Conservation (phyloP, 805 yeast species). For the Candida koratica region DNA sequence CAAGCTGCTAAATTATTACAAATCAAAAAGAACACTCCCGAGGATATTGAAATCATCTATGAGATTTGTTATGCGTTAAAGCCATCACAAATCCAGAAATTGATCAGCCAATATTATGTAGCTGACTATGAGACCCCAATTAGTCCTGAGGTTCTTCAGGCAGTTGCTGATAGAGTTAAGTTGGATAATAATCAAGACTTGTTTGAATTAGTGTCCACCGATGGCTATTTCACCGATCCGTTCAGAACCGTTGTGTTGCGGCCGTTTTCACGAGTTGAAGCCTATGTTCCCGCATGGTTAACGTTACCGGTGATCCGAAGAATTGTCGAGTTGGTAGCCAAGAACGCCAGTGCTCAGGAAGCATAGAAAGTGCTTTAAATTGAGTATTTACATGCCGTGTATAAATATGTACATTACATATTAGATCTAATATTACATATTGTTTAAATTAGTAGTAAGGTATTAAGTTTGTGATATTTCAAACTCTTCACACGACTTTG, state of each 20-base stretch:
- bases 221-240: conserved; percentile 79
- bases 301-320: conserved; percentile 84
- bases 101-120: conserved; percentile 80
- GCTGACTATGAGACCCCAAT: conserved; percentile 96
- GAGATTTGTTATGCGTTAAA: conserved; percentile 92
- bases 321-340: conserved; percentile 82
- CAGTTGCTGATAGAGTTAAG: conserved; percentile 77
- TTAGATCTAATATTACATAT: conserved; percentile 7
- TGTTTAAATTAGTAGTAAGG: conserved; percentile 4
- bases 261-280: conserved; percentile 77
- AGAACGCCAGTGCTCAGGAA: conserved; percentile 65
- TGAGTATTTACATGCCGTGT: background rate
- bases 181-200: conserved; percentile 52
- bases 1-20: conserved; percentile 94
- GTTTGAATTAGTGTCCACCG: conserved; percentile 64
- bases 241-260: conserved; percentile 69
- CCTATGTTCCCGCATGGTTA: conserved; percentile 93
- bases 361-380: too few species aligned
- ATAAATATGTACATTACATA: conserved; percentile 2
- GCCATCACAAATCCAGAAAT: conserved; percentile 93
- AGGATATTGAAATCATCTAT: conserved; percentile 86
- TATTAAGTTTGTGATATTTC: too few species aligned
- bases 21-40: conserved; percentile 81
- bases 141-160: conserved; percentile 71
- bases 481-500: conserved; percentile 51